phyloP scores from a whole-genome alignment of 2,329 filamentous ascomycete species.

The Colletotrichum liaoningense region DNA sequence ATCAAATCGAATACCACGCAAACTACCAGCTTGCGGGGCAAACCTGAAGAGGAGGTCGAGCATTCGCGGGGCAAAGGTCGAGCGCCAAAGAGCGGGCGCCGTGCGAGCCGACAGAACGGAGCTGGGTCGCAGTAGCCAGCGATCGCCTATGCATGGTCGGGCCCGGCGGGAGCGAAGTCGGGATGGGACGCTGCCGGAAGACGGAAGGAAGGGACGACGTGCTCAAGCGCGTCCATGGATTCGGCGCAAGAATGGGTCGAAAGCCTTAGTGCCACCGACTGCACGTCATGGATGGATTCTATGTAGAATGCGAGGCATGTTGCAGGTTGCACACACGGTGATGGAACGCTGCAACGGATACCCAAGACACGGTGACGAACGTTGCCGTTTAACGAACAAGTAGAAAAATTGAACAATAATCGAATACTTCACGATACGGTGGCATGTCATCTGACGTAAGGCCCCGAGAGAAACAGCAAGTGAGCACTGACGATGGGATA shows the following conservation, averaged over 20 bases:
- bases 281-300: background rate
- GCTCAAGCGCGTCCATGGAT: background rate
- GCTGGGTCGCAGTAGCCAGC: slow-evolving; percentile 3
- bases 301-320: background rate
- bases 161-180: slow-evolving; percentile 3
- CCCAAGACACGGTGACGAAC: background rate
- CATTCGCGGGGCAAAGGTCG: background rate
- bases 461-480: background rate
- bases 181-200: background rate
- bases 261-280: background rate
- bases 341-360: background rate
- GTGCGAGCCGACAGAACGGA: background rate
- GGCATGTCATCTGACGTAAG: background rate
- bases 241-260: background rate
- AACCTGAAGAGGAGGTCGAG: background rate
- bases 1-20: background rate
- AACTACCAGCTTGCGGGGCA: background rate
- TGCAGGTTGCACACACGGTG: background rate
- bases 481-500: background rate
- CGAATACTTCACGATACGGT: background rate
- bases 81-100: background rate
- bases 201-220: background rate
- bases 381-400: background rate
- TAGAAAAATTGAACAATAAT: background rate
- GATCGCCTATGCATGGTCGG: background rate